phyloP scores from a whole-genome alignment of 2,329 filamentous ascomycete genomes.

The Didymosphaeria variabile region DNA sequence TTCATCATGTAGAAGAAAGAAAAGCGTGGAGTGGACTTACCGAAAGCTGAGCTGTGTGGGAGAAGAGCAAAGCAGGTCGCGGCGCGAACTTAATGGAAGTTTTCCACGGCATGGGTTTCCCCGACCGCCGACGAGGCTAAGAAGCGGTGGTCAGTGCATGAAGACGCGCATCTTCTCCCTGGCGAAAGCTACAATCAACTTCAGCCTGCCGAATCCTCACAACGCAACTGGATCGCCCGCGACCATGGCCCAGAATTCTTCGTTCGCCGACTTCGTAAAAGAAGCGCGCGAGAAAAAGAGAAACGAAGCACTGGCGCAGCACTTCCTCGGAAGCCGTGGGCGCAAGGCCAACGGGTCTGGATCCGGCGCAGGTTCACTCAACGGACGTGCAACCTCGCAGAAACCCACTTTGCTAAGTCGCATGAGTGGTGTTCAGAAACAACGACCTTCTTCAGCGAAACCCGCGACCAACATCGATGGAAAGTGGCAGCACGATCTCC shows the following conservation, averaged over 20 bases:
- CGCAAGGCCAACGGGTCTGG: constrained; percentile 66
- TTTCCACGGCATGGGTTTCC: constrained; percentile 35
- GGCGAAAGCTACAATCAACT: constrained; percentile 13
- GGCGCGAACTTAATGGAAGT: constrained; percentile 24
- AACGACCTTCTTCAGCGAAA: constrained; percentile 53
- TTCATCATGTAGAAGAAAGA: constrained; percentile 41
- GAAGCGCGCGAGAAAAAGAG: constrained; percentile 72
- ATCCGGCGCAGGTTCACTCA: constrained; percentile 49
- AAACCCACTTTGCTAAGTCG: constrained; percentile 72
- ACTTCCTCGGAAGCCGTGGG: constrained; percentile 70
- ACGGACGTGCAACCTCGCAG: constrained; percentile 54
- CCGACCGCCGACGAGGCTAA: constrained; percentile 19
- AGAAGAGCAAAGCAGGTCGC: constrained; percentile 24
- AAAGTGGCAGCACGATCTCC: constrained; percentile 77
- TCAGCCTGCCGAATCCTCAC: neutral
- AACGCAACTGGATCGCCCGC: constrained; percentile 1
- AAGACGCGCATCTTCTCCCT: too few relatives aligned
- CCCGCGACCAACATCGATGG: constrained; percentile 67
- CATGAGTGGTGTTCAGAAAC: constrained; percentile 78
- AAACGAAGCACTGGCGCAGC: constrained; percentile 74
- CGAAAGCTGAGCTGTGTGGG: constrained; percentile 37
- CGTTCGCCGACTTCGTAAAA: constrained; percentile 45
- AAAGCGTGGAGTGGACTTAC: constrained; percentile 37
- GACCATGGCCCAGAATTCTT: constrained; percentile 34
- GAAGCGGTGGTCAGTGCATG: neutral